Conservation (phyloP, 1,139 yeast species). For the Geotrichum candidum region DNA sequence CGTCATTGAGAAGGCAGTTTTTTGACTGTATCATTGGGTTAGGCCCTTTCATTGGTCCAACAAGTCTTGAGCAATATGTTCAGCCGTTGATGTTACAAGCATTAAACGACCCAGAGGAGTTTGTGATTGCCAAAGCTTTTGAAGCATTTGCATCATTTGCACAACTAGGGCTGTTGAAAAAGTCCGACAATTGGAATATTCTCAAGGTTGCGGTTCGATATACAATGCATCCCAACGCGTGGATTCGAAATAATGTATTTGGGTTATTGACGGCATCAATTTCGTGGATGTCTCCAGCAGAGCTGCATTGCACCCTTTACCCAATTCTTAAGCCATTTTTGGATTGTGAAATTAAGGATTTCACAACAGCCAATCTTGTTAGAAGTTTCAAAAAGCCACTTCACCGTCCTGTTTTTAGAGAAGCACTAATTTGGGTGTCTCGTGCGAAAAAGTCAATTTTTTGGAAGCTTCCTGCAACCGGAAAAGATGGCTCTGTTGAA, state of each 20-base stretch:
- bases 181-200: conserved; percentile 47
- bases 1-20: conserved; percentile 62
- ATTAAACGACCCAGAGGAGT: conserved; percentile 73
- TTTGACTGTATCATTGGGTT: conserved; percentile 71
- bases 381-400: conserved; percentile 63
- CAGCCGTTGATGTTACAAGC: conserved; percentile 81
- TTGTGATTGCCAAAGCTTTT: conserved; percentile 71
- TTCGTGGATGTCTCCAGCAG: conserved; percentile 63
- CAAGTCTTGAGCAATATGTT: conserved; percentile 80
- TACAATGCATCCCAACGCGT: conserved; percentile 77
- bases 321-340: conserved; percentile 77
- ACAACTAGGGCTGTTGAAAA: conserved; percentile 49
- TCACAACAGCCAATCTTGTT: conserved; percentile 58
- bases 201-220: conserved; percentile 46
- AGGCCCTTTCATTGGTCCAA: conserved; percentile 73
- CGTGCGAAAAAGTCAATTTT: conserved; percentile 63
- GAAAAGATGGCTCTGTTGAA: conserved; percentile 32
- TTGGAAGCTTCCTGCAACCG: conserved; percentile 54
- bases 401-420: conserved; percentile 58
- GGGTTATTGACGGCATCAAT: conserved; percentile 58
- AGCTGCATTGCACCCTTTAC: conserved; percentile 71
- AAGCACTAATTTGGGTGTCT: conserved; percentile 67
- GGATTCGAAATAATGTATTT: conserved; percentile 71
- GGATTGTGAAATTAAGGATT: conserved; percentile 64
- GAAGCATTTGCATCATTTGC: conserved; percentile 56